Percentiles rank a stretch among this genome's conserved stretches.
Evolutionary conservation across 139 green algal genomes (phyloP).

Genomic region (Trebouxia sp.): DNA sequence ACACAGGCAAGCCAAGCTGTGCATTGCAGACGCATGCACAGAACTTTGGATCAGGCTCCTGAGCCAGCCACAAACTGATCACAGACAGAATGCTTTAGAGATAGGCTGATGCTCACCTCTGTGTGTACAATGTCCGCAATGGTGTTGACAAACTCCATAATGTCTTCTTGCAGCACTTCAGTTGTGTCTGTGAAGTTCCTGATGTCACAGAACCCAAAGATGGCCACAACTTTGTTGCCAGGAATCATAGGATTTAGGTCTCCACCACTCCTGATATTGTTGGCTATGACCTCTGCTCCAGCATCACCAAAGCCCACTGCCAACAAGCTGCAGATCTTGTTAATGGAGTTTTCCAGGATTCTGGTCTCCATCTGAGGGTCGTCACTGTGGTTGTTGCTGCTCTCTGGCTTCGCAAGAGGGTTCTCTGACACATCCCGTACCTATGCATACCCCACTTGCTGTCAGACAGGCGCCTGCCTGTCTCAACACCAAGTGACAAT

Average conservation of each 20-base stretch:
- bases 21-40: background rate
- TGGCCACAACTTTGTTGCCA: constrained; percentile 79
- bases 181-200: constrained; percentile 94
- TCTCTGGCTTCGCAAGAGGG: constrained; percentile 48
- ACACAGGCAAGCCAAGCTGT: no score
- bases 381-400: constrained; percentile 30
- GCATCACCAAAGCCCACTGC: constrained; percentile 95
- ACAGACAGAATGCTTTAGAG: no score
- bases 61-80: no score
- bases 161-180: constrained; percentile 90
- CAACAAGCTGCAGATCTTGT: constrained; percentile 91
- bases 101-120: no score
- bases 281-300: constrained; percentile 86
- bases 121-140: constrained; percentile 94
- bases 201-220: constrained; percentile 99
- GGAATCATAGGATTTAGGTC: constrained; percentile 95
- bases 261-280: constrained; percentile 92
- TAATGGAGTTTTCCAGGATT: constrained; percentile 87
- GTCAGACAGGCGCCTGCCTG: no score
- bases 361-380: constrained; percentile 80
- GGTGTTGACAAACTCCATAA: constrained; percentile 98
- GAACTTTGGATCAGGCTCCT: no score
- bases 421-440: constrained; percentile 66
- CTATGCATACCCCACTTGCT: constrained; percentile 36
- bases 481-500: no score